Conservation (phyloP, 2,329 filamentous ascomycete genomes). For the Paracamarosporium sp. region DNA sequence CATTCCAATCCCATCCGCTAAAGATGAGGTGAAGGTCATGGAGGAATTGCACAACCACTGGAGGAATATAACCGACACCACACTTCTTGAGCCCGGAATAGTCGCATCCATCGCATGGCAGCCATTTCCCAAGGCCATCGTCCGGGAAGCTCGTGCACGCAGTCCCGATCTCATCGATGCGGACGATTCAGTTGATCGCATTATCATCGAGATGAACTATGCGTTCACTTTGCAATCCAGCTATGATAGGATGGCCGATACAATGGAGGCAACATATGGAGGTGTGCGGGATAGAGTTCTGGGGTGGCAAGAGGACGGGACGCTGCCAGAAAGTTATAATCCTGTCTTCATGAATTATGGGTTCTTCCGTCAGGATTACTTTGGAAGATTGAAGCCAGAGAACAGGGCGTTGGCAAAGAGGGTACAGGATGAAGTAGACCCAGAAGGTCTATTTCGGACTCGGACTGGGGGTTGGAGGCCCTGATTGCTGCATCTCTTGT, state of each 20-base stretch:
- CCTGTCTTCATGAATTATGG: conserved; percentile 59
- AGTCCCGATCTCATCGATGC: conserved; percentile 48
- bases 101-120: conserved; percentile 45
- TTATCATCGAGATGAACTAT: conserved; percentile 56
- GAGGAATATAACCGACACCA: conserved; percentile 31
- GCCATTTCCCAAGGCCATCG: conserved; percentile 39
- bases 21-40: conserved; percentile 33
- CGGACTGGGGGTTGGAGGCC: conserved; percentile 53
- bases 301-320: conserved; percentile 45
- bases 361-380: conserved; percentile 55
- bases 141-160: conserved; percentile 23
- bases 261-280: conserved; percentile 47
- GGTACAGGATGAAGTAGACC: conserved; percentile 50
- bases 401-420: conserved; percentile 41
- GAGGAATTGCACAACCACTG: conserved; percentile 36
- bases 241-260: conserved; percentile 49
- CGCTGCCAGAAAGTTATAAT: conserved; percentile 50
- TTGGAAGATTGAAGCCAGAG: conserved; percentile 47
- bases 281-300: conserved; percentile 46
- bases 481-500: conserved; percentile 11
- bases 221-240: conserved; percentile 43
- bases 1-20: conserved; percentile 33
- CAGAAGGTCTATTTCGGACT: conserved; percentile 48
- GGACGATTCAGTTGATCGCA: conserved; percentile 49
- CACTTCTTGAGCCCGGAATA: conserved; percentile 36